A percentile compares a stretch with the other conserved stretches of the same genome.
Conservation (phyloP, 148 eudicot species). For the Heliamphora exappendiculata region DNA sequence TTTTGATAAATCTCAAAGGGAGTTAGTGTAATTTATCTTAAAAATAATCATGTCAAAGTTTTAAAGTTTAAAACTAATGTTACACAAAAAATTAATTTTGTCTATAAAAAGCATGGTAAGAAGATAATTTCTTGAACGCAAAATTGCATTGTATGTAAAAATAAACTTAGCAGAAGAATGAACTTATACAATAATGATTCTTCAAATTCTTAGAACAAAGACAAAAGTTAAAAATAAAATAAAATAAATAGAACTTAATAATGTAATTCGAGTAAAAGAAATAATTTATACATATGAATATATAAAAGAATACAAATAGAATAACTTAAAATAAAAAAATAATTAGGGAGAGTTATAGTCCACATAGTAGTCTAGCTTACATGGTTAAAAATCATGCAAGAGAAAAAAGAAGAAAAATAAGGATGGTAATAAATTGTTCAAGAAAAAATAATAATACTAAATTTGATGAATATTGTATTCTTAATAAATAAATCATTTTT, state of each 20-base stretch:
- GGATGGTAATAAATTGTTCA: not conserved
- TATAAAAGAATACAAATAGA: not conserved
- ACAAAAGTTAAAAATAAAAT: not conserved
- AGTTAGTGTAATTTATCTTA: no score
- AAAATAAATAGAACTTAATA: not conserved
- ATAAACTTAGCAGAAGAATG: no score
- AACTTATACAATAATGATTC: no score
- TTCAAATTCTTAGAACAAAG: not conserved
- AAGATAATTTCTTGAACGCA: no score
- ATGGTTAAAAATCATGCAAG: not conserved
- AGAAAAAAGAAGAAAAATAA: not conserved
- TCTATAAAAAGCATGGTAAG: no score
- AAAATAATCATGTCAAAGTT: no score
- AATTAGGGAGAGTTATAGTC: not conserved
- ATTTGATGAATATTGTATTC: not conserved
- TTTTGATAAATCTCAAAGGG: no score
- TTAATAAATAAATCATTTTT: not conserved
- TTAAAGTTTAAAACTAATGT: no score
- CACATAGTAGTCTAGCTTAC: not conserved
- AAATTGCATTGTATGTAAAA: no score
- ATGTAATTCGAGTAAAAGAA: not conserved
- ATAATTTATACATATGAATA: not conserved
- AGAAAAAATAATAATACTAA: not conserved
- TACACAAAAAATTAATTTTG: no score
- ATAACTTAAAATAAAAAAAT: not conserved